Evolutionary conservation across 2,329 filamentous ascomycete genomes (phyloP).

Genomic region (Rasamsonia emersonii): DNA sequence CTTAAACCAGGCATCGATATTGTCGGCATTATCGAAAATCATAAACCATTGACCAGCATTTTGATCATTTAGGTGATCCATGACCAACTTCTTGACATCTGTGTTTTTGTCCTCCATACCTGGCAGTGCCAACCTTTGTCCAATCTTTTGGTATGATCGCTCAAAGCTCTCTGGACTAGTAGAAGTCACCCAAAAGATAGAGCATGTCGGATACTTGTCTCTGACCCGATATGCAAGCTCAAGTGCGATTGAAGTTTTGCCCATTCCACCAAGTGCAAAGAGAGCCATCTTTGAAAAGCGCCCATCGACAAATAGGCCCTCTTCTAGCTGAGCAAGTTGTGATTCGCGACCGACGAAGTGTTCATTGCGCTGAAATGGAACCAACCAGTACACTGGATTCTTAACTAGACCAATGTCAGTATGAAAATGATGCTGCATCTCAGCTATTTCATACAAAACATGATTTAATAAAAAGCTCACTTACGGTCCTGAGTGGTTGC

Average conservation of each 20-base stretch:
- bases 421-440: background rate
- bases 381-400: slow-evolving; percentile 8
- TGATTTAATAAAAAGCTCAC: background rate
- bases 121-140: background rate
- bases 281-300: slow-evolving; percentile 5
- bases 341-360: slow-evolving; percentile 9
- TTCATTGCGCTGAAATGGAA: slow-evolving; percentile 11
- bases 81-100: slow-evolving; percentile 6
- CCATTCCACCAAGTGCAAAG: slow-evolving; percentile 11
- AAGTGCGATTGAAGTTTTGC: slow-evolving; percentile 12
- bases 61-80: slow-evolving; percentile 6
- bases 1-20: slow-evolving; percentile 10
- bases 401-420: slow-evolving; percentile 1
- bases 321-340: slow-evolving; percentile 6
- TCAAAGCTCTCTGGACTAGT: slow-evolving; percentile 1
- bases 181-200: slow-evolving; percentile 6
- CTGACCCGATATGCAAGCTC: slow-evolving; percentile 9
- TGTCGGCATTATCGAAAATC: slow-evolving; percentile 18
- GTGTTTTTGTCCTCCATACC: slow-evolving; percentile 13
- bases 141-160: slow-evolving; percentile 2
- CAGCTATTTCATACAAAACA: background rate
- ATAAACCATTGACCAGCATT: slow-evolving; percentile 13
- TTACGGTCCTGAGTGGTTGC: background rate
- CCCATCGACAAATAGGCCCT: background rate
- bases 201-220: background rate